Conservation (phyloP, 805 yeast genomes). For the Metschnikowia matae region DNA sequence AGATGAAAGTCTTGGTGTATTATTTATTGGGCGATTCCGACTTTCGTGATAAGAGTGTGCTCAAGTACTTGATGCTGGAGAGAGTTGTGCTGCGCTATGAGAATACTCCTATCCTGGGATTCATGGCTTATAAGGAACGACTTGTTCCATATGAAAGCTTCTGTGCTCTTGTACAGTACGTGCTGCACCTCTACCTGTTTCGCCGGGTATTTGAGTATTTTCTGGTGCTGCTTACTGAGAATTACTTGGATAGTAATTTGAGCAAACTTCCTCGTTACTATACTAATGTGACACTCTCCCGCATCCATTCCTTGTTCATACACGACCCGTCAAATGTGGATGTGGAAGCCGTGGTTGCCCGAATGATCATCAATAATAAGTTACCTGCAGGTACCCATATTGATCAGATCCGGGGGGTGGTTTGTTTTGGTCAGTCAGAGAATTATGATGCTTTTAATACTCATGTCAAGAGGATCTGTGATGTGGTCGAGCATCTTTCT, state of each 20-base stretch:
- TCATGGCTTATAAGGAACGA: conserved; percentile 11
- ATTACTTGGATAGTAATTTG: conserved; percentile 31
- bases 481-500: conserved; percentile 16
- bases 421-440: conserved; percentile 22
- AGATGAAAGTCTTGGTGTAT: conserved; percentile 28
- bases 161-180: conserved; percentile 9
- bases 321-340: conserved; percentile 11
- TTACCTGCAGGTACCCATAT: conserved; percentile 27
- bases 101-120: conserved; percentile 4
- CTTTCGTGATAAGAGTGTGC: conserved; percentile 27
- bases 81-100: background rate
- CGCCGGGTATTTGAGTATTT: conserved; percentile 1
- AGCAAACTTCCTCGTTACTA: conserved; percentile 29
- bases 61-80: conserved; percentile 17
- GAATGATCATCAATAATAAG: conserved; percentile 35
- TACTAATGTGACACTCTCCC: conserved; percentile 20
- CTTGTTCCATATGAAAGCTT: conserved; percentile 17
- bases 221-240: conserved; percentile 15
- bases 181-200: conserved; percentile 9
- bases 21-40: conserved; percentile 32
- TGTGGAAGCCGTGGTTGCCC: conserved; percentile 25
- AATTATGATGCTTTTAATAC: conserved; percentile 18
- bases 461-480: conserved; percentile 28
- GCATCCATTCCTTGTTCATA: conserved; percentile 21
- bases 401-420: conserved; percentile 28